phyloP scores from a whole-genome alignment of 2,329 filamentous ascomycete genomes.

The Fusarium sororula region DNA sequence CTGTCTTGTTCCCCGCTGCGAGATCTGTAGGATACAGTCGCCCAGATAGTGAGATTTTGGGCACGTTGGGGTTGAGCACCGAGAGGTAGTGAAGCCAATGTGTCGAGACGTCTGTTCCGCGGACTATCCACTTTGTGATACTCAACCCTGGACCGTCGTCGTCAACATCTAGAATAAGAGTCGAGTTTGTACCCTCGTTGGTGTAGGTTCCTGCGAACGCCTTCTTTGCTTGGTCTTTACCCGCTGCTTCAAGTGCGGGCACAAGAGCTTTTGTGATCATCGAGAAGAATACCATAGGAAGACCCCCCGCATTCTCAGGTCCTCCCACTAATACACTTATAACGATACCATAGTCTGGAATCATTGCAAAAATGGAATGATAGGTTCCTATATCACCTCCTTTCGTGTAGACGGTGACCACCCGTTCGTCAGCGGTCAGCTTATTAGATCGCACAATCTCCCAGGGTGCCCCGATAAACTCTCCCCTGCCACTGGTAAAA shows the following conservation, averaged over 20 bases:
- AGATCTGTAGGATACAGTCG: neutral
- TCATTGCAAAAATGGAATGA: neutral
- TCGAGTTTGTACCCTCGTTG: neutral
- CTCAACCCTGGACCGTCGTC: neutral
- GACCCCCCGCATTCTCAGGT: neutral
- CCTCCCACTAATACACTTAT: neutral
- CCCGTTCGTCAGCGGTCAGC: neutral
- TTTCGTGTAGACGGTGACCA: constrained; percentile 12
- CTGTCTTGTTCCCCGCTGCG: fast-evolving
- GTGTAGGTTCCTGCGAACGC: neutral
- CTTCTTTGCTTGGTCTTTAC: neutral
- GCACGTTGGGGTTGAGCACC: neutral
- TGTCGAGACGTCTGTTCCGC: neutral
- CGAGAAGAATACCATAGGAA: neutral
- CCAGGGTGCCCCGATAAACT: constrained; percentile 1
- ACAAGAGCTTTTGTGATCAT: neutral
- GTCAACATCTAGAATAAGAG: neutral
- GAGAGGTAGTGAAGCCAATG: constrained; percentile 1
- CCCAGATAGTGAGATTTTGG: neutral
- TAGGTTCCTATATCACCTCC: constrained; percentile 1
- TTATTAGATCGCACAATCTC: constrained; percentile 18
- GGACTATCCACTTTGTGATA: neutral
- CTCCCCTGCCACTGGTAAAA: neutral
- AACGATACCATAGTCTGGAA: constrained; percentile 8
- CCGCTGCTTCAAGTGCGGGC: neutral